A percentile compares a stretch with the other conserved stretches of the same genome.
phyloP scores from a whole-genome alignment of 169 alveolate species.

The Plasmodium cynomolgi region DNA sequence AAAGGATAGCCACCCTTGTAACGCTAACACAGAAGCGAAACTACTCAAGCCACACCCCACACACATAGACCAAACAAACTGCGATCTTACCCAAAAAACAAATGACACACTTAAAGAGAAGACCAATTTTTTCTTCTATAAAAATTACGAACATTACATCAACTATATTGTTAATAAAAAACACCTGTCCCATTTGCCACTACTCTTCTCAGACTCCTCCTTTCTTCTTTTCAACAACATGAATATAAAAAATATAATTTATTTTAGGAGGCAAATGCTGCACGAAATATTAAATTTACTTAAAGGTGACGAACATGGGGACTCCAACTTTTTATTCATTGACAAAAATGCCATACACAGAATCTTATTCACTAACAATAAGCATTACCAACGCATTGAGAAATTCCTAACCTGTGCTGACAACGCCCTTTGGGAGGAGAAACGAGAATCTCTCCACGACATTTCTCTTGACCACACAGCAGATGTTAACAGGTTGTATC shows the following conservation, averaged over 20 bases:
- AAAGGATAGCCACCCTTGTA: not conserved
- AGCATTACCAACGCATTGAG: not conserved
- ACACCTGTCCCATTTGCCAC: slow-evolving; percentile 32
- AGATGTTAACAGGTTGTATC: slow-evolving; percentile 3
- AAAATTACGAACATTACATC: slow-evolving; percentile 59
- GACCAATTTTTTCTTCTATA: slow-evolving; percentile 42
- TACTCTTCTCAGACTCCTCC: slow-evolving; percentile 30
- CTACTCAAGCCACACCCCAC: not conserved
- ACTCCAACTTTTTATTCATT: slow-evolving; percentile 34
- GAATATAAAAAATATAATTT: slow-evolving; percentile 52
- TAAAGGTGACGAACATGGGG: not conserved
- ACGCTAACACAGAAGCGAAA: not conserved
- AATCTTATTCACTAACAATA: slow-evolving; percentile 52
- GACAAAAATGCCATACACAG: slow-evolving; percentile 32
- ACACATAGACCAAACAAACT: not conserved
- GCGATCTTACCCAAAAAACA: not conserved
- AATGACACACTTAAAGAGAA: slow-evolving; percentile 15
- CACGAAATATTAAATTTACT: slow-evolving; percentile 45
- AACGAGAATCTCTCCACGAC: not conserved
- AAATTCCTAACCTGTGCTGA: not conserved
- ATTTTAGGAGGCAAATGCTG: slow-evolving; percentile 63
- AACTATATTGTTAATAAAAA: slow-evolving; percentile 44
- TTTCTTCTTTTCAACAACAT: slow-evolving; percentile 51
- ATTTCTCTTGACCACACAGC: not conserved
- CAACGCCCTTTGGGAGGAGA: not conserved